These are phyloP conservation scores for Lasiosphaeria miniovina DNA, from an alignment of 495 filamentous ascomycete species.

Conservation along the genomic window DNA sequence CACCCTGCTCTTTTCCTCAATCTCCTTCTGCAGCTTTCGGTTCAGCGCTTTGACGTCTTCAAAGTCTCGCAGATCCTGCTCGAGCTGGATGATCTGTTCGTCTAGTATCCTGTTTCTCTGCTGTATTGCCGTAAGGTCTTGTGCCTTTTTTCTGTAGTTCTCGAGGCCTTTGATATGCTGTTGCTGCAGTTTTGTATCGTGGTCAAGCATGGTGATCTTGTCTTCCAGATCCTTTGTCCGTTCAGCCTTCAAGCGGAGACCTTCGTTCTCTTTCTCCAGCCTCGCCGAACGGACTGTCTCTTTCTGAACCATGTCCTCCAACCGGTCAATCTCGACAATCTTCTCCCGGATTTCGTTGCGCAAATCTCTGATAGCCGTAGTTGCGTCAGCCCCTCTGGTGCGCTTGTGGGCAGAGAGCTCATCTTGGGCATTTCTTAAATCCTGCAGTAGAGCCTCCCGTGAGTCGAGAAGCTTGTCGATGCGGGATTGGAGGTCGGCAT, in stretches of 20 bases:
- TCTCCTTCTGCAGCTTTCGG: conserved; percentile 49
- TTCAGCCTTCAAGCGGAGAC: conserved; percentile 42
- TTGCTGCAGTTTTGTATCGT: conserved; percentile 68
- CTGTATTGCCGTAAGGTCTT: conserved; percentile 49
- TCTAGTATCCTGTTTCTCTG: conserved; percentile 48
- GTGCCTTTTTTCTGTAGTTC: conserved; percentile 71
- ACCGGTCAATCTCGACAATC: conserved; percentile 33
- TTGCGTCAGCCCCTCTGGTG: conserved; percentile 26
- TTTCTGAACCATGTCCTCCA: conserved; percentile 40
- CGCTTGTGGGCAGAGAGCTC: conserved; percentile 30
- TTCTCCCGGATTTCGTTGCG: conserved; percentile 41
- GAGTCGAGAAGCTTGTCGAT: conserved; percentile 33
- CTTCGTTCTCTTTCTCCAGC: conserved; percentile 43
- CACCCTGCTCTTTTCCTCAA: conserved; percentile 34
- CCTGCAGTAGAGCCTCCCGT: conserved; percentile 27
- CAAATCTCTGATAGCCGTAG: conserved; percentile 32
- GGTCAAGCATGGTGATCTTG: conserved; percentile 63
- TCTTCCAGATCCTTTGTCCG: conserved; percentile 46
- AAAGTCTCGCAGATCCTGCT: conserved; percentile 66
- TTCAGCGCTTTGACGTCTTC: conserved; percentile 58
- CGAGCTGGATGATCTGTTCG: conserved; percentile 44
- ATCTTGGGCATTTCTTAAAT: conserved; percentile 27
- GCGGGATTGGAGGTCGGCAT: conserved; percentile 32
- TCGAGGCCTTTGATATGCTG: conserved; percentile 76
- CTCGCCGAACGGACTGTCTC: conserved; percentile 24